Base-by-base conservation (phyloP, 768 basidiomycete species). In the Pluteus cervinus region DNA sequence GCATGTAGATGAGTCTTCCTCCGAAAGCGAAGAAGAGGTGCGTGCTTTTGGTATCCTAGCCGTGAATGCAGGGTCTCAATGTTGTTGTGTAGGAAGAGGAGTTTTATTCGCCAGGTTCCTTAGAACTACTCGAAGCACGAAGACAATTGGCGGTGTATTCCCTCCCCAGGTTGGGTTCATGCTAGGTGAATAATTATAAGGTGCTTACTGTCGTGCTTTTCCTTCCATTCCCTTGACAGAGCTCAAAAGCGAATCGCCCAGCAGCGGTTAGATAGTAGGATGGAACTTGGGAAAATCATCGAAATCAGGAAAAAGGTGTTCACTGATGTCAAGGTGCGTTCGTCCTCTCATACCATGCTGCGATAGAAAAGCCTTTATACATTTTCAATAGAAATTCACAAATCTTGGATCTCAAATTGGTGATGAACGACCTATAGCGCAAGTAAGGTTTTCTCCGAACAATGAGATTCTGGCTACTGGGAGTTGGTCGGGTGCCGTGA, bases 381-480 rank as follows among this genome's bases (percentile, higher is more conserved):
- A 17, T 8, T 23, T 16, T 32, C 23, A 36, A 2, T 29, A 93
- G 89, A 86, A 81, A 60, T 92, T 87, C 59, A 71, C 79, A 33
- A 94, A 92, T 51, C 76, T 98, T 30, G 96, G 96, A 16, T 97
- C 96, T 0, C 94, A 98, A 71, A 92, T 98, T 48, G 96, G 92
- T 38, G 96, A 97, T 57, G 92, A 96, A 48, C 76, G 96, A 29
- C 92, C 96, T 1, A 78, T 98, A 46, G 85, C 91, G 2, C 82
- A 86, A 63, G 88, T 97, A 20, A 84, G 96, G 25, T 98, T 98
- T 58, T 79, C 94, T 3, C 96, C 96, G 6, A 86, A 97, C 56
- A 86, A 84, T 55, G 62, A 86, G 52, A 71, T 86, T 41, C 74
- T 97, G 33, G 86, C 91, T 4, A 94, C 94, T 2, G 92, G 86